Evolutionary conservation across 805 yeast genomes (phyloP), one percentile per base, ranked within the genome.

Genomic region (Yarrowia sp.): DNA sequence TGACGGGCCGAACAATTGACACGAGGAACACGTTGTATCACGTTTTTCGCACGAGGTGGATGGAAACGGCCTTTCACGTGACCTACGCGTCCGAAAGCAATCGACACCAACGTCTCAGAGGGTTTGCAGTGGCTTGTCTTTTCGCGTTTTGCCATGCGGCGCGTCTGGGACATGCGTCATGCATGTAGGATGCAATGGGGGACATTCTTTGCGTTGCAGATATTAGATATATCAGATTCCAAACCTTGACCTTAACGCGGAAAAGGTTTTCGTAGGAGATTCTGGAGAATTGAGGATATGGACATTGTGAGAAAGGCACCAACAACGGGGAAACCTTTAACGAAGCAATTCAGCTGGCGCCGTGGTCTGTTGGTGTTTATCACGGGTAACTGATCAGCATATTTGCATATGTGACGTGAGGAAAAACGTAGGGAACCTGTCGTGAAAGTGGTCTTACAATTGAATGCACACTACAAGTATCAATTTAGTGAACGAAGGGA

Each of bases 161-260:
- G 51, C 51, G 51, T 44, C 24, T 16, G 22, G 8, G 19, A 42
- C n/a, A 14, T 41, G 47, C 47, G 21, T 13, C 49, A 27, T 44
- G 51, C 51, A 19, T 27, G 18, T 8, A 2, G 2, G 18, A 27
- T 18, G 51, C 35, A 44, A 44, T 29, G 51, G 35, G 35, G 18
- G 51, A 44, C 51, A 44, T 44, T 44, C 51, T 44, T 44, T 44
- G 51, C 51, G 51, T 44, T 44, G 51, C 51, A 44, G 27, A 44
- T 29, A 44, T 44, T 44, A 29, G 35, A 44, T 44, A 44, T 44
- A 44, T 29, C 51, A 44, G 51, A 44, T 44, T 42, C 33, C 51
- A 8, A 44, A 44, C 35, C 25, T 18, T 44, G 35, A 16, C 6
- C 4, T 16, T 44, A 44, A 27, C 51, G 51, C 51, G 51, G n/a